These are phyloP conservation scores for Rhodomyrtus tomentosa DNA, from an alignment of 345 rosid genomes.

Conservation along the genomic window DNA sequence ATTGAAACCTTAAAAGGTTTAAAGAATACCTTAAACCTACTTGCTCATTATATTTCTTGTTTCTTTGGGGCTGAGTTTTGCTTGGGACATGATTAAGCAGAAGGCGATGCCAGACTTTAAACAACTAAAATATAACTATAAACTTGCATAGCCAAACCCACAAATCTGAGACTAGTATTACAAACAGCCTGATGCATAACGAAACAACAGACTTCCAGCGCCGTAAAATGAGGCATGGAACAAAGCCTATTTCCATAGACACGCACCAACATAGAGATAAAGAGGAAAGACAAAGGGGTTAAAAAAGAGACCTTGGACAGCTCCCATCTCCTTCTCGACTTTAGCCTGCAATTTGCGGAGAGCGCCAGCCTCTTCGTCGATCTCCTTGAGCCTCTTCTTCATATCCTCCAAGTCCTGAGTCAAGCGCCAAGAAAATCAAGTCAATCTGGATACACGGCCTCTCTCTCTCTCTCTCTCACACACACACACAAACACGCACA, in stretches of 20 bases:
- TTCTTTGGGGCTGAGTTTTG: not conserved
- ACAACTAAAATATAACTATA: not conserved
- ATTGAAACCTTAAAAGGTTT: not conserved
- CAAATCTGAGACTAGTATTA: not conserved
- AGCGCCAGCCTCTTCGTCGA: slow-evolving; percentile 96
- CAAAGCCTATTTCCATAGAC: not conserved
- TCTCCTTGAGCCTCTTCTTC: slow-evolving; percentile 93
- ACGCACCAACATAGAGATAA: not conserved
- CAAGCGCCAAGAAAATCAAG: not conserved
- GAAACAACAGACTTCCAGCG: not conserved
- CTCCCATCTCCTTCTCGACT: slow-evolving; percentile 98
- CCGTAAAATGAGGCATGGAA: not conserved
- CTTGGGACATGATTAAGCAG: not conserved
- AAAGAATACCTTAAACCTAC: not conserved
- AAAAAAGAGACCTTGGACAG: slow-evolving; percentile 59
- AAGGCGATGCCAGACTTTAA: not conserved
- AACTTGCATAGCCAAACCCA: not conserved
- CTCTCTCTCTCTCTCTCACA: no score
- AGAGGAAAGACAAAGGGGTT: not conserved
- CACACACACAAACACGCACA: not conserved
- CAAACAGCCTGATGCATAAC: not conserved
- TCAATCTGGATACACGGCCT: not conserved
- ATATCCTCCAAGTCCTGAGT: slow-evolving; percentile 89
- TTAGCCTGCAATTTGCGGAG: slow-evolving; percentile 99
- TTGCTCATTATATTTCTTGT: not conserved